Conservation (phyloP, 495 filamentous ascomycete genomes). For the Podospora bellae-mahoneyi region DNA sequence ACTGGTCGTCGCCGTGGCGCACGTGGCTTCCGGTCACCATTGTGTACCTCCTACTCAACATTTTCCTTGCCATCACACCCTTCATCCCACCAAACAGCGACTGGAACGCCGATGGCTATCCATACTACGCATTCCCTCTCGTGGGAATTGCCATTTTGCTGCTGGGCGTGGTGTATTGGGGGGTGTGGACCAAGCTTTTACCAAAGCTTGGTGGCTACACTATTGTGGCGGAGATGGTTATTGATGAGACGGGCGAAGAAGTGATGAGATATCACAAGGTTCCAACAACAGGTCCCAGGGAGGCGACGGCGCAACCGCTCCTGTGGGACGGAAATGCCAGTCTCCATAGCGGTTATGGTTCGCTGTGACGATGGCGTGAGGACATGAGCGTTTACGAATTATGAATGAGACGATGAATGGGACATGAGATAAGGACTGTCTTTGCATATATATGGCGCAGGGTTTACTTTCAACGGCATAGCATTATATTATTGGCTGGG, state of each 20-base stretch:
- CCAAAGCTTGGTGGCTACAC: conserved; percentile 47
- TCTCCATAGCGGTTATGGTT: not conserved
- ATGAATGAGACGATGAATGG: not conserved
- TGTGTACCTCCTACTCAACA: conserved; percentile 45
- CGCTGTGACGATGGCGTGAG: not conserved
- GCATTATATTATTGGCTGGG: not conserved
- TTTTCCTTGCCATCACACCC: conserved; percentile 50
- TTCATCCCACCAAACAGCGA: conserved; percentile 50
- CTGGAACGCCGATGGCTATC: conserved; percentile 50
- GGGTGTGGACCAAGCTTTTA: conserved; percentile 45
- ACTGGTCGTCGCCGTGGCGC: conserved; percentile 45
- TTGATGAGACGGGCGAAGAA: conserved; percentile 43
- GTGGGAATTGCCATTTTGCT: conserved; percentile 48
- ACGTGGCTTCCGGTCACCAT: conserved; percentile 43
- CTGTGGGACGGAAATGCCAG: not conserved
- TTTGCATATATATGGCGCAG: not conserved
- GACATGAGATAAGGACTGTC: not conserved
- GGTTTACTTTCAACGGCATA: not conserved
- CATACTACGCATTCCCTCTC: conserved; percentile 51
- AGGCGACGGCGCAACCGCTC: not conserved
- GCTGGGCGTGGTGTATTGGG: conserved; percentile 51
- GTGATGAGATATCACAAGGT: conserved; percentile 39
- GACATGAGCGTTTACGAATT: not conserved
- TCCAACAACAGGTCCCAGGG: not conserved
- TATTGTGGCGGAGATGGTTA: conserved; percentile 37